Conservation (phyloP, 2,329 filamentous ascomycete species). For the Colletotrichum musicola region DNA sequence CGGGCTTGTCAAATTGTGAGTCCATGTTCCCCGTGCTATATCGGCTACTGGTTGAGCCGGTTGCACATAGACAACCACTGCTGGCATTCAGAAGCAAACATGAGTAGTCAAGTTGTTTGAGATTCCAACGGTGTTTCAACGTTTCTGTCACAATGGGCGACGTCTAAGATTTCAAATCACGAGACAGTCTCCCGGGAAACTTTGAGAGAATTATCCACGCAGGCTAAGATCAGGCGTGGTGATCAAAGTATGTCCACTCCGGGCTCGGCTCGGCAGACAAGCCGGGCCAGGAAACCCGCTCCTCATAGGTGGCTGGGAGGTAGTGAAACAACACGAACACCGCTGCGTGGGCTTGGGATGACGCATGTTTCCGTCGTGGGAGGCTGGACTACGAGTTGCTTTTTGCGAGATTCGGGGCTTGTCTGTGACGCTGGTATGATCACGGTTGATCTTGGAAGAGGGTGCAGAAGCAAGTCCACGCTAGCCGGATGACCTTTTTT, state of each 20-base stretch:
- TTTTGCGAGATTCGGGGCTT: background rate
- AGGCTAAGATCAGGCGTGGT: background rate
- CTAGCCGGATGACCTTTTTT: too few relatives aligned
- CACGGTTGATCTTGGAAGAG: background rate
- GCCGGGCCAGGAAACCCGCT: background rate
- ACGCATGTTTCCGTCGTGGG: background rate
- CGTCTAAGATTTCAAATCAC: background rate
- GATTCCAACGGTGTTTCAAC: too few relatives aligned
- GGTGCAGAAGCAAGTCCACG: constrained; percentile 8
- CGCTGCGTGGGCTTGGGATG: background rate
- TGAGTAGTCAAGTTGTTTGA: too few relatives aligned
- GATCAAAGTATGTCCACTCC: background rate
- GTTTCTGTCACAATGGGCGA: too few relatives aligned
- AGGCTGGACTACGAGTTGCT: constrained; percentile 10
- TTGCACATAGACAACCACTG: too few relatives aligned
- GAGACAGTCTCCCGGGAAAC: background rate
- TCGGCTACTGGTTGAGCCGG: too few relatives aligned
- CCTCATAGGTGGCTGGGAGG: background rate
- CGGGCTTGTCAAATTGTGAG: too few relatives aligned
- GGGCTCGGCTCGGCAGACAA: constrained; percentile 24
- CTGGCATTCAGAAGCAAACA: too few relatives aligned
- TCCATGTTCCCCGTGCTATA: too few relatives aligned
- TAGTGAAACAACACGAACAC: background rate
- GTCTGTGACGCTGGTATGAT: constrained; percentile 2
- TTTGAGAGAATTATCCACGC: background rate